Evolutionary conservation across 306 rosid genomes (phyloP), one percentile per base, ranked within the genome.

Genomic region (Betula pendula): DNA sequence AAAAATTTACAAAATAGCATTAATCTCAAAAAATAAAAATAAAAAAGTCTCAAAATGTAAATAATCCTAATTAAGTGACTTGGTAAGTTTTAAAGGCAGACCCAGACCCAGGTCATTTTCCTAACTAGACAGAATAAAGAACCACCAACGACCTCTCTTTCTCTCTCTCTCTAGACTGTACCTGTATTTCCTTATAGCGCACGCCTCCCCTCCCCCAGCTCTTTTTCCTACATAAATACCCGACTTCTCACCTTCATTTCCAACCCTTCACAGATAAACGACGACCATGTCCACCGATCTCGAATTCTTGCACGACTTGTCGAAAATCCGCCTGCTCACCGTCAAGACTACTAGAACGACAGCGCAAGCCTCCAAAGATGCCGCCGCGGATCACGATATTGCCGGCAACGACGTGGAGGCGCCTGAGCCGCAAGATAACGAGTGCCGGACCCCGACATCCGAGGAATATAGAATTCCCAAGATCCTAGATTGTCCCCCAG

Each of bases 401-500:
- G 29, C n/a, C n/a, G n/a, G n/a, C n/a, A n/a, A n/a, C n/a, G n/a
- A n/a, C n/a, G n/a, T n/a, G n/a, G n/a, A n/a, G n/a, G n/a, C n/a
- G n/a, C n/a, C n/a, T n/a, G n/a, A n/a, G n/a, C n/a, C n/a, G n/a
- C n/a, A n/a, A n/a, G n/a, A n/a, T n/a, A n/a, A 31, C 10, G 25
- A 31, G 12, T 88, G 89, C 48, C 84, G 79, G 59, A 85, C 91
- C 1, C 91, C 91, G 6, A 85, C 82, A 29, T 82, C 89, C 5
- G 77, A 72, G 33, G 81, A 81, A 16, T 56, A 82, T 72, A 81
- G 72, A 62, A 85, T 88, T 70, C 89, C 92, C 17, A 55, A 52
- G 35, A 48, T 84, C 52, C 19, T 83, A 16, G 67, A 74, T 59
- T 88, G 92, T 29, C 92, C 92, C 22, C 88, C 89, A 6, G 89